Conservation (phyloP, 805 yeast genomes). For the Candida ipomoeae region DNA sequence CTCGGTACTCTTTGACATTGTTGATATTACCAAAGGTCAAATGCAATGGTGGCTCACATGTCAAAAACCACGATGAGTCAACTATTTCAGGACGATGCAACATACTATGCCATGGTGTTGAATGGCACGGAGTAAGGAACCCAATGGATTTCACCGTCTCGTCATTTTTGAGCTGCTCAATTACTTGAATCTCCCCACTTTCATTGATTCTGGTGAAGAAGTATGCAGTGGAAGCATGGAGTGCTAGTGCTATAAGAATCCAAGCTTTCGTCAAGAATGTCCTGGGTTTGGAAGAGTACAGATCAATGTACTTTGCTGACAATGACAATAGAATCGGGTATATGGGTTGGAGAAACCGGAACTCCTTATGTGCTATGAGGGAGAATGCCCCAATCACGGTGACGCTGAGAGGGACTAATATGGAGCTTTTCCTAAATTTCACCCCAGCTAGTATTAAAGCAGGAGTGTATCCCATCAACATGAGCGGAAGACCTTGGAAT, state of each 20-base stretch:
- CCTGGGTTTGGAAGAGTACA: background rate
- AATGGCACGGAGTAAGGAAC: slow-evolving; percentile 92
- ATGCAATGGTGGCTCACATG: slow-evolving; percentile 88
- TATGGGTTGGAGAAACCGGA: slow-evolving; percentile 81
- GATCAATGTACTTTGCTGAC: slow-evolving; percentile 30
- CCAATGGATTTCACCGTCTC: slow-evolving; percentile 54
- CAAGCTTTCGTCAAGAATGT: background rate
- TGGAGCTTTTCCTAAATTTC: slow-evolving; percentile 11
- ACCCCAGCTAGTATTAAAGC: slow-evolving; percentile 35
- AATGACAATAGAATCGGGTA: slow-evolving; percentile 66
- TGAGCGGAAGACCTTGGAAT: slow-evolving; percentile 75
- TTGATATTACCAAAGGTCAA: slow-evolving; percentile 20
- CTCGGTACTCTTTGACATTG: slow-evolving; percentile 51
- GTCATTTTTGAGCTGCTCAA: slow-evolving; percentile 44
- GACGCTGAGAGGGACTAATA: slow-evolving; percentile 25
- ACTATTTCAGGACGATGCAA: slow-evolving; percentile 53
- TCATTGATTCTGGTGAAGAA: slow-evolving; percentile 73
- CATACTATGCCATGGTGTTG: slow-evolving; percentile 92
- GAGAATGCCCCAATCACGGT: slow-evolving; percentile 58
- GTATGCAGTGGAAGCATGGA: slow-evolving; percentile 41
- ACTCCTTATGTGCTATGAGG: slow-evolving; percentile 77
- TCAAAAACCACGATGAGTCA: slow-evolving; percentile 60
- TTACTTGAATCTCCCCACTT: slow-evolving; percentile 74
- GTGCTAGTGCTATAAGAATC: slow-evolving; percentile 15
- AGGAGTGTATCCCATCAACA: slow-evolving; percentile 65